Conservation (phyloP, 1,139 yeast genomes). For the Spathaspora sp. region DNA sequence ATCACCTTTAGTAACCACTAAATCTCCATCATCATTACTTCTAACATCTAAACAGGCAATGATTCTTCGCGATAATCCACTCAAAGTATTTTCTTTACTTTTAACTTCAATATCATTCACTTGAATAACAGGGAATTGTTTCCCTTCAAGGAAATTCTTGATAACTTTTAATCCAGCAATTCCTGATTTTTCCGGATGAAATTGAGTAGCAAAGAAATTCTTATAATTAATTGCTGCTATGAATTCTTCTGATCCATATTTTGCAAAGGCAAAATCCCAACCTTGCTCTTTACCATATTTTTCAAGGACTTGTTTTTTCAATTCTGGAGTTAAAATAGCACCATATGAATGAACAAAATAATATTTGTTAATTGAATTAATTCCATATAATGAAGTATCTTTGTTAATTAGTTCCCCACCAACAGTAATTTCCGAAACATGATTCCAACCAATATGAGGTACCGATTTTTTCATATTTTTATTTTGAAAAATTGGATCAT, state of each 20-base stretch:
- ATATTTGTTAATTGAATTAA: constrained; percentile 67
- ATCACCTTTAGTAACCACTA: constrained; percentile 97
- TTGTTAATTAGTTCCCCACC: constrained; percentile 16
- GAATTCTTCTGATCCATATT: constrained; percentile 77
- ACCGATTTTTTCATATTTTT: constrained; percentile 59
- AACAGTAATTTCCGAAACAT: constrained; percentile 22
- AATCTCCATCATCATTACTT: constrained; percentile 87
- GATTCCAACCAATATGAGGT: constrained; percentile 96
- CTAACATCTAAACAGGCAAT: constrained; percentile 98
- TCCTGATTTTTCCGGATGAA: constrained; percentile 97
- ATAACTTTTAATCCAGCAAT: constrained; percentile 79
- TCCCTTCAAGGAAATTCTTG: constrained; percentile 64
- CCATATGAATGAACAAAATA: constrained; percentile 96
- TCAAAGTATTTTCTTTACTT: constrained; percentile 48
- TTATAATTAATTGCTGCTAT: constrained; percentile 79
- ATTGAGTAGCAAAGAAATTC: constrained; percentile 90
- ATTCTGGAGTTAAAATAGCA: constrained; percentile 49
- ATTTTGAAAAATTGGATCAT: constrained; percentile 31
- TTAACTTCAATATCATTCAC: constrained; percentile 19
- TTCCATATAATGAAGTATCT: constrained; percentile 50
- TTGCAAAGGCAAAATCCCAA: constrained; percentile 75
- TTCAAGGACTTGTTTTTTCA: constrained; percentile 23
- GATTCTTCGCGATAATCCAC: constrained; percentile 83
- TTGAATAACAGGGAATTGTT: constrained; percentile 25
- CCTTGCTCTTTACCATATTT: constrained; percentile 44